Evolutionary conservation across 2,329 filamentous ascomycete species (phyloP), one percentile per base, ranked within the genome.

Genomic region (Metarhizium brunneum): DNA sequence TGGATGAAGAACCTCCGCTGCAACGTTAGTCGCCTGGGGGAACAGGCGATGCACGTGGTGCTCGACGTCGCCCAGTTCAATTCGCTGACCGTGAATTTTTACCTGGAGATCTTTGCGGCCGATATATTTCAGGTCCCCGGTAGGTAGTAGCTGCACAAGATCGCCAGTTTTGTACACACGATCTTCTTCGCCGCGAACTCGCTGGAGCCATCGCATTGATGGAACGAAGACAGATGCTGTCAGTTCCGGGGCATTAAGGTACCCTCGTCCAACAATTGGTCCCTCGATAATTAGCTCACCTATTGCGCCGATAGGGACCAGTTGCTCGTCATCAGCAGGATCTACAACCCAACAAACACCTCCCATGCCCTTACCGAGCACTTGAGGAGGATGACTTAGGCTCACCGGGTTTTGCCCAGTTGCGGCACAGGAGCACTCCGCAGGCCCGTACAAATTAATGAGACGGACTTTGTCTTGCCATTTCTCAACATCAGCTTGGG

Each of bases 241-340:
- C n/a, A 56, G 54, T 10, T 56, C 53, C 50, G 64, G 32, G 20
- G 67, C 62, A 53, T 76, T 73, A 16, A 79, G 64, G 56, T 82
- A 82, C 40, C 77, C 76, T 48, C 72, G 66, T 18, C 73, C 76
- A 10, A 82, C 71, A 2, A 73, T 70, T 2, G 77, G 77, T 0
- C 74, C 73, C 52, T 70, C 69, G 48, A 76, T 58, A 11, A 71
- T 58, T 14, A 72, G 62, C 57, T 73, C 70, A 5, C 68, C 68
- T 6, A 63, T 35, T 3, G 50, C 56, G 0, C 66, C 66, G 2
- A 67, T 45, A 1, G 66, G 65, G 1, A 57, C 54, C 6, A 68
- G 61, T 16, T 50, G 48, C n/a, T 63, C 29, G 36, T 52, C 47
- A 42, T 66, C 54, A 6, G 54, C 54, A 6, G 61, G 47, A 20